phyloP scores from a whole-genome alignment of 176 grass and related monocot genomes.

The Lolium multiflorum region DNA sequence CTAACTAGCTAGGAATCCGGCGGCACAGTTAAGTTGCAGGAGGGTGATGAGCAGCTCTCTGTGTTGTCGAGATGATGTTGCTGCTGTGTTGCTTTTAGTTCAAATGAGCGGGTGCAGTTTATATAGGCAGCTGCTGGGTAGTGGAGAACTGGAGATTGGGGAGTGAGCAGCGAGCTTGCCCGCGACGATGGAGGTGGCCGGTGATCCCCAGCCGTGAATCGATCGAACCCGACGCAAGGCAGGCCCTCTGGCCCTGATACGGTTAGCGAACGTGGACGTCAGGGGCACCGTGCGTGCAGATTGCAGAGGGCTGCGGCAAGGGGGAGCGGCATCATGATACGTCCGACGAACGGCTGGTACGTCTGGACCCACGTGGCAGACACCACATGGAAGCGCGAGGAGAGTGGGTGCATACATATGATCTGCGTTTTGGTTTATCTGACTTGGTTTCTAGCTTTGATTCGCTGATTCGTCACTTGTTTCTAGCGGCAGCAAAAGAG shows the following conservation, averaged over 20 bases:
- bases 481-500: neutral
- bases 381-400: neutral
- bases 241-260: neutral
- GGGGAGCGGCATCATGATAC: neutral
- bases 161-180: neutral
- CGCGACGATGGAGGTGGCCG: neutral
- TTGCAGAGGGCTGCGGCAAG: neutral
- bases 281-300: neutral
- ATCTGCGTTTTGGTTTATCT: neutral
- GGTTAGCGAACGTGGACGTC: neutral
- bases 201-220: neutral
- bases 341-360: neutral
- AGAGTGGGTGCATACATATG: neutral
- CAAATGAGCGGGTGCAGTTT: too few relatives aligned
- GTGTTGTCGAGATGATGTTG: neutral
- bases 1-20: neutral
- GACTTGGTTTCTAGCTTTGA: neutral
- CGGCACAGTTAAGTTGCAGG: neutral
- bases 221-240: neutral
- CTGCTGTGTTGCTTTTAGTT: neutral
- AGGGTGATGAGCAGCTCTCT: neutral
- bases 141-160: too few relatives aligned
- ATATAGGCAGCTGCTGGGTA: neutral
- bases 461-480: neutral
- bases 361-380: neutral